Base-by-base conservation (phyloP, 2,329 filamentous ascomycete species). In the Chaetomiaceae sp. region DNA sequence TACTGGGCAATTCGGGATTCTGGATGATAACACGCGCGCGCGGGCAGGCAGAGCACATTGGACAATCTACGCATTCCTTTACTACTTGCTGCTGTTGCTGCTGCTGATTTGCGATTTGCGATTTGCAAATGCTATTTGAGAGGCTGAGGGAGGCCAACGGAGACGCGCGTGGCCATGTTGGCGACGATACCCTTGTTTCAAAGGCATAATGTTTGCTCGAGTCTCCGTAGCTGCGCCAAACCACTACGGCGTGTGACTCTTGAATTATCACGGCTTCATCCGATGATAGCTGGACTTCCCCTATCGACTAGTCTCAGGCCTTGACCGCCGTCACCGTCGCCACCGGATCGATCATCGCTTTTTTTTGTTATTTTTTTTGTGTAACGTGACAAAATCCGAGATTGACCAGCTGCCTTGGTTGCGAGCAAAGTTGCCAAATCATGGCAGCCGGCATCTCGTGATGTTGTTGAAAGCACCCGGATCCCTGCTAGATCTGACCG, bases 41-140 rank as follows among this genome's bases (percentile, higher is more conserved):
- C 29, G 45, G 45, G 34, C 29, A 29, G 51, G 36, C 37, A 41
- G 37, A 44, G 29, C 40, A 42, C 36, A 33, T 44, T 53, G 46
- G 47, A 51, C 48, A 51, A 34, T 53, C 48, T 30, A 45, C 29
- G 29, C 40, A 14, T 48, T 43, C 18, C 29, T 42, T 37, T 13
- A 10, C 10, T 33, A 33, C n/a, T n/a, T n/a, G n/a, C n/a, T n/a
- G n/a, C n/a, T n/a, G n/a, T n/a, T n/a, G n/a, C n/a, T n/a, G n/a
- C n/a, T n/a, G n/a, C n/a, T n/a, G n/a, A n/a, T n/a, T n/a, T n/a
- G n/a, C n/a, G n/a, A n/a, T n/a, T n/a, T n/a, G n/a, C n/a, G n/a
- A n/a, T n/a, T n/a, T n/a, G n/a, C n/a, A n/a, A n/a, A n/a, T n/a
- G n/a, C n/a, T n/a, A n/a, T n/a, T n/a, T n/a, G n/a, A n/a, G n/a